These are phyloP conservation scores for Thelonectria discophora DNA, from an alignment of 2,329 filamentous ascomycete species.

Conservation along the genomic window DNA sequence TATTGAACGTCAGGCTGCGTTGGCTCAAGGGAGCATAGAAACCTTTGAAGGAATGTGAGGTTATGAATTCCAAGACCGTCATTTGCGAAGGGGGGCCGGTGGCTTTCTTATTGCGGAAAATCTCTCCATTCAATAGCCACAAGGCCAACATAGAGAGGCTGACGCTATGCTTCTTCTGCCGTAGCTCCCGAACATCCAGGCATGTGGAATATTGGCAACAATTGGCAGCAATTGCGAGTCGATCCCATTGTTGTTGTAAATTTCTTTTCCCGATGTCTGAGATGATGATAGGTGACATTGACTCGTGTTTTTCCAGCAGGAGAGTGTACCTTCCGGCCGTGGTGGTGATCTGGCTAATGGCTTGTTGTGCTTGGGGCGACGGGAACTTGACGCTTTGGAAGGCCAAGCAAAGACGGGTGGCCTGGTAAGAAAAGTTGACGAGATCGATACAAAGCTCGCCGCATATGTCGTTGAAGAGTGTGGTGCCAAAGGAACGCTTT, in stretches of 20 bases:
- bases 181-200: too few relatives aligned
- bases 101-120: too few relatives aligned
- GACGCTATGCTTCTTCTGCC: too few relatives aligned
- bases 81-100: too few relatives aligned
- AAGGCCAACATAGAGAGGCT: too few relatives aligned
- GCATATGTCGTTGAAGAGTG: background rate
- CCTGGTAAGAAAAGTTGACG: slow-evolving; percentile 32
- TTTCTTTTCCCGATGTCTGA: slow-evolving; percentile 38
- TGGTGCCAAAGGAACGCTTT: slow-evolving; percentile 31
- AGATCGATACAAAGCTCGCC: slow-evolving; percentile 42
- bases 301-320: slow-evolving; percentile 30
- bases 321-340: slow-evolving; percentile 42
- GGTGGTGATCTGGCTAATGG: slow-evolving; percentile 24
- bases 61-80: too few relatives aligned
- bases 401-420: slow-evolving; percentile 40
- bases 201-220: too few relatives aligned
- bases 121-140: too few relatives aligned
- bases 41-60: too few relatives aligned
- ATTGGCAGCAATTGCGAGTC: too few relatives aligned
- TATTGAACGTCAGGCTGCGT: slow-evolving; percentile 38
- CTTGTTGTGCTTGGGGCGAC: slow-evolving; percentile 1
- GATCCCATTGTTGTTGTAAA: too few relatives aligned
- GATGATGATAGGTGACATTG: slow-evolving; percentile 41
- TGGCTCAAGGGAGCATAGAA: slow-evolving; percentile 21
- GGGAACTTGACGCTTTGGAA: slow-evolving; percentile 8